Evolutionary conservation across 2,329 filamentous ascomycete species (phyloP), one percentile per base, ranked within the genome.

Genomic region (Dothideomycetidae sp.): DNA sequence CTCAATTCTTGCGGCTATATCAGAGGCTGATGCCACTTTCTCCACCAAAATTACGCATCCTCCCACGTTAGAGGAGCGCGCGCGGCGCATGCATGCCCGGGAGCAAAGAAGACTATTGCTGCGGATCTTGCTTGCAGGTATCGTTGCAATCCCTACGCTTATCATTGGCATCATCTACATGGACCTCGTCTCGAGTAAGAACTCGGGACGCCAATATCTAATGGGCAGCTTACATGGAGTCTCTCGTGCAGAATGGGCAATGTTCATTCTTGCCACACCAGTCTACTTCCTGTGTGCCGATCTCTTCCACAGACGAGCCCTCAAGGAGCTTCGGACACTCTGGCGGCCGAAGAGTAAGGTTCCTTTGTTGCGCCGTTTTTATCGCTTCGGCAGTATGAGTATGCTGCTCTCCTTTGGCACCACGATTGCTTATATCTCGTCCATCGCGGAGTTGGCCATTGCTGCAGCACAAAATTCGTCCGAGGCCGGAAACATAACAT

Each of bases 351-450:
- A 75, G 17, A 93, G 83, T 53, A 73, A 70, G 26, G 78, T 78
- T 1, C 81, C 83, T 0, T 54, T 92, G 3, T 49, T 81, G 11
- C 71, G 78, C 47, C 69, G 86, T 10, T 86, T 94, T 51, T 84
- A 85, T 55, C 76, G 81, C n/a, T 94, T 94, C 51, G 86, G 86
- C 5, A 93, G 85, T 62, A 94, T 94, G 86, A 93, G 93, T 53
- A 79, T 92, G 63, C 70, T 94, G 42, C 86, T 94, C 59, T 90
- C 81, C 5, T 68, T 93, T 2, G 86, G 85, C 4, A 93, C 86
- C 0, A 79, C 75, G 2, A 83, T 94, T 42, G 86, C 86, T 1
- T 93, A 93, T 54, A 64, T 92, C 44, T 78, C 83, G 0, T 93
- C 84, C 0, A 62, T 93, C 15, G 78, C 75, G 11, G 76, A 92